Evolutionary conservation across 2,329 filamentous ascomycete genomes (phyloP).

Genomic region (Colletotrichum sp.): DNA sequence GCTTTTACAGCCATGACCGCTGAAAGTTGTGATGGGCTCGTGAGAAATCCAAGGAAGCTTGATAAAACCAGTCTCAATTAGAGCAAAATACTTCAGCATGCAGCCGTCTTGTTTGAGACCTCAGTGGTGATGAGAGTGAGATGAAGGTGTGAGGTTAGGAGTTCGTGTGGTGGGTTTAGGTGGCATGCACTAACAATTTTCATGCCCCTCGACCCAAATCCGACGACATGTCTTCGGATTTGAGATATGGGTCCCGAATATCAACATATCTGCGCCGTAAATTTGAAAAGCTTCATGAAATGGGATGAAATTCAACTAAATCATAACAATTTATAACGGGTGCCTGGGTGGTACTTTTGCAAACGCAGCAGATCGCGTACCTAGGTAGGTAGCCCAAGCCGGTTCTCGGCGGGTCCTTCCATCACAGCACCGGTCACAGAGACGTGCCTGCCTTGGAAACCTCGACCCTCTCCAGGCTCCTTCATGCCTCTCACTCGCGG

Average conservation of each 20-base stretch:
- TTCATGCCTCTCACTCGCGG: not conserved
- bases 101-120: not conserved
- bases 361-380: not conserved
- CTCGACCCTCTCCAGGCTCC: not conserved
- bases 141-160: not conserved
- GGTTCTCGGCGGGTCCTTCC: not conserved
- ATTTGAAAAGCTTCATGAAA: not conserved
- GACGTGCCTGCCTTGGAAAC: not conserved
- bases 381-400: not conserved
- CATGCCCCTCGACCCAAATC: not conserved
- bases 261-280: not conserved
- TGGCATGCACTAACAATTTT: not conserved
- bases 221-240: not conserved
- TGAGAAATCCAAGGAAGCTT: not conserved
- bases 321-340: too few species aligned
- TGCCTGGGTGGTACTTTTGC: not conserved
- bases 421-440: not conserved
- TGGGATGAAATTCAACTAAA: not conserved
- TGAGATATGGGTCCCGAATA: not conserved
- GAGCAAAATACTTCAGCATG: not conserved
- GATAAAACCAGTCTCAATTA: not conserved
- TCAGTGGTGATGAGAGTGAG: not conserved
- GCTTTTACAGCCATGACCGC: slow-evolving; percentile 17
- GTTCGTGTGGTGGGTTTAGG: not conserved
- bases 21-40: too few species aligned